These are phyloP conservation scores for Hymenoscyphus infarciens DNA, from an alignment of 2,329 filamentous ascomycete species.

Conservation along the genomic window DNA sequence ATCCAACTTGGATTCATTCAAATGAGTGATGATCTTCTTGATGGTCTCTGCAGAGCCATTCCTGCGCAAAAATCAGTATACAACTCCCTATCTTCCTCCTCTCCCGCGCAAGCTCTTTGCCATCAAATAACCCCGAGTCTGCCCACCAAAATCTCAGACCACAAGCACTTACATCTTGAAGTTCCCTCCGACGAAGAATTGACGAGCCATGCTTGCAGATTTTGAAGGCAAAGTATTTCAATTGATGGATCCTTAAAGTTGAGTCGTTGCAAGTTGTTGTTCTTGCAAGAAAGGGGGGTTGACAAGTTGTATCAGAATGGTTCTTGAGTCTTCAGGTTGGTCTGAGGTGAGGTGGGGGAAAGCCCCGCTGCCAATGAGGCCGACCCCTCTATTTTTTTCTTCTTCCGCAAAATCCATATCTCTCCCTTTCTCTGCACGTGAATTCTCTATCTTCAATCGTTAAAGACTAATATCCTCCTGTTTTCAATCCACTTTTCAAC, in stretches of 20 bases:
- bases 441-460: neutral
- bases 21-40: conserved; percentile 82
- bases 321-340: neutral
- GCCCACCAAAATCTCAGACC: conserved; percentile 4
- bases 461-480: neutral
- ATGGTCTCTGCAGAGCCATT: conserved; percentile 90
- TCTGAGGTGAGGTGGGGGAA: neutral
- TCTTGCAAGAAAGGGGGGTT: neutral
- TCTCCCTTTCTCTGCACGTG: neutral
- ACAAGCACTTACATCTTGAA: conserved; percentile 83
- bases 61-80: conserved; percentile 49
- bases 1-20: conserved; percentile 83
- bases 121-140: conserved; percentile 4
- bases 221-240: neutral
- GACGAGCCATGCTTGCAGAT: conserved; percentile 68
- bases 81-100: neutral
- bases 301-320: neutral
- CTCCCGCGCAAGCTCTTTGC: conserved; percentile 9
- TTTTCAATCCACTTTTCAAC: neutral
- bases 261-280: conserved; percentile 3
- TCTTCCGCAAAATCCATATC: neutral
- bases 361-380: conserved; percentile 7
- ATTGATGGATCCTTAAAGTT: conserved; percentile 1
- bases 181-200: conserved; percentile 98
- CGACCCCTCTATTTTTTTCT: neutral